Evolutionary conservation across 768 basidiomycete genomes (phyloP).

Genomic region (Psilocybe cyanescens): DNA sequence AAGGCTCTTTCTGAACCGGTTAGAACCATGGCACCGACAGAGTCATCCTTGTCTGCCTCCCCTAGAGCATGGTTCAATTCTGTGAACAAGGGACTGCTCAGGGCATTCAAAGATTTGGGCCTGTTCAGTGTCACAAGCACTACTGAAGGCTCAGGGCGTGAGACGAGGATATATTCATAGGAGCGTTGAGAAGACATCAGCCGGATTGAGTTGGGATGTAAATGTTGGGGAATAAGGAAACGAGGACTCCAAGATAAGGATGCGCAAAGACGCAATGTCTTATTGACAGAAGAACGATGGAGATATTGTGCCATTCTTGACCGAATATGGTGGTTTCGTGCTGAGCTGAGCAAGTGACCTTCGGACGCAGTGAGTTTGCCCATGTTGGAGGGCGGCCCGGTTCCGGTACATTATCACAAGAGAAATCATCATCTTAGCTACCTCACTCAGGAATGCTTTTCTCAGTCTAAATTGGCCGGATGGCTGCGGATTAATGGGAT

Average conservation of each 20-base stretch:
- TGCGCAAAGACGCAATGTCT: conserved; percentile 12
- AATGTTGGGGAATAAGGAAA: conserved; percentile 6
- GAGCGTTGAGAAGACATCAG: conserved; percentile 49
- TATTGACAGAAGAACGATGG: conserved; percentile 18
- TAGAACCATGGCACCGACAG: conserved; percentile 83
- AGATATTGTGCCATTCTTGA: conserved; percentile 23
- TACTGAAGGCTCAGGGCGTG: conserved; percentile 69
- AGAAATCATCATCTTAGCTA: not conserved
- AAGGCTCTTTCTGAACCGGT: conserved; percentile 94
- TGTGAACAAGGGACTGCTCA: conserved; percentile 77
- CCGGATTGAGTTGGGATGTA: conserved; percentile 30
- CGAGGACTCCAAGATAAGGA: conserved; percentile 4
- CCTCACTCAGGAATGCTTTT: conserved; percentile 2
- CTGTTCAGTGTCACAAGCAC: conserved; percentile 88
- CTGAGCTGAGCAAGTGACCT: conserved; percentile 1
- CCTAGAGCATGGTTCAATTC: conserved; percentile 82
- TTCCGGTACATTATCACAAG: conserved; percentile 1
- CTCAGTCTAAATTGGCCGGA: not conserved
- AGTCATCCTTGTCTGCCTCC: conserved; percentile 70
- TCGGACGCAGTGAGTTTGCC: not conserved
- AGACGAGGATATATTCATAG: conserved; percentile 72
- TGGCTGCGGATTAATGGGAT: not conserved
- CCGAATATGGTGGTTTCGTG: conserved; percentile 3
- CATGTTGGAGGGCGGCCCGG: not conserved
- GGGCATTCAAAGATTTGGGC: conserved; percentile 89